Conservation (phyloP, 1,284 basidiomycete species). For the Papiliotrema laurentii region DNA sequence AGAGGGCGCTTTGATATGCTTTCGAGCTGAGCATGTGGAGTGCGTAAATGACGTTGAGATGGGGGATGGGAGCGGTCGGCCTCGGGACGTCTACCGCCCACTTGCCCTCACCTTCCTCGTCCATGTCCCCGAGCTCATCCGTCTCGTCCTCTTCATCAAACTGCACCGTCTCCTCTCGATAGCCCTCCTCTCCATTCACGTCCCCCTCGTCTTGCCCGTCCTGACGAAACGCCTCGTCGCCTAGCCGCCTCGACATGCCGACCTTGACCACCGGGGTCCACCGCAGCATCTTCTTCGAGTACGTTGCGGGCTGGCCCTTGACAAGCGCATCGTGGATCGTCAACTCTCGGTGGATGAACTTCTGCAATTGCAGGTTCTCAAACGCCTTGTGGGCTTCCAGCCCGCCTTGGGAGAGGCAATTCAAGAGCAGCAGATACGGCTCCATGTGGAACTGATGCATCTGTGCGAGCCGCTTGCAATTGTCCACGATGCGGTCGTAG, state of each 20-base stretch:
- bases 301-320: constrained; percentile 54
- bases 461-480: constrained; percentile 52
- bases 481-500: constrained; percentile 60
- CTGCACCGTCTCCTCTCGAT: constrained; percentile 8
- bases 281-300: constrained; percentile 12
- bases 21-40: constrained; percentile 77
- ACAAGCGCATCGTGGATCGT: constrained; percentile 61
- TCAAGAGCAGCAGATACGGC: constrained; percentile 66
- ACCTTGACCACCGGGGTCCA: constrained; percentile 41
- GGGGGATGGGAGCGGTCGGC: constrained; percentile 70
- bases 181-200: background rate
- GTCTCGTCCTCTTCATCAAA: constrained; percentile 2
- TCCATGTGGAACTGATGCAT: constrained; percentile 65
- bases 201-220: constrained; percentile 15
- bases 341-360: constrained; percentile 73
- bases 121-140: constrained; percentile 3
- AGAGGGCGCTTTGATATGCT: constrained; percentile 85
- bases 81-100: constrained; percentile 29
- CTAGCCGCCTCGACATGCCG: constrained; percentile 19
- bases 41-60: constrained; percentile 75
- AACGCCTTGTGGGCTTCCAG: constrained; percentile 65
- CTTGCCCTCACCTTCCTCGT: constrained; percentile 26
- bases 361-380: constrained; percentile 69
- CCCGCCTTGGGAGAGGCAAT: constrained; percentile 62
- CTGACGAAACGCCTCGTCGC: constrained; percentile 11